Evolutionary conservation across 257 asterid species (phyloP), one percentile per base, ranked within the genome.

Genomic region (Anisodus tanguticus): DNA sequence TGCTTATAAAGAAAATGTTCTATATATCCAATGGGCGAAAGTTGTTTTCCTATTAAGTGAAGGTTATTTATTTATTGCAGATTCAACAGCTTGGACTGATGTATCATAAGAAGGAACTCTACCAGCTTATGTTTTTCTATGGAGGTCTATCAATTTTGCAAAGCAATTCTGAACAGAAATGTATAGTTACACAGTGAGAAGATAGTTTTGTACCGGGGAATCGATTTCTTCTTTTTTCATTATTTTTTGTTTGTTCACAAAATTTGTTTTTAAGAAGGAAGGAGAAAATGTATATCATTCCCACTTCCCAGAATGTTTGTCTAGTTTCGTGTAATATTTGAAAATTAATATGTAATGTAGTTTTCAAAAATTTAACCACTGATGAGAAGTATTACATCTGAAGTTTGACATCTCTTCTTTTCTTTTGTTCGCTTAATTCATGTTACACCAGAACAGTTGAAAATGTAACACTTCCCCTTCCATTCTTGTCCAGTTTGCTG

Each of bases 101-200:
- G 66, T 53, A 41, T 45, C 60, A 57, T 49, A 62, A 43, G 26
- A 19, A n/a, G 84, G 76, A 62, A 62, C 8, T 37, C 41, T n/a
- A 58, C 39, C 71, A 9, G 71, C n/a, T 53, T 76, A 78, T 78
- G 68, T 37, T 79, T 79, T 67, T 45, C 62, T 13, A 1, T 16
- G 12, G 37, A 54, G 70, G 67, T 53, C 16, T 51, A 71, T 72
- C 66, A 85, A 80, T 58, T 57, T 81, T 85, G 80, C 76, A 31
- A 31, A 58, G 77, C 84, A 68, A 68, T 41, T 47, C 72, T 53
- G 55, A 35, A 70, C 67, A 45, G 64, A 85, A 64, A 64, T 81
- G 85, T 70, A 85, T 71, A 85, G 84, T 15, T 49, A 85, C 84
- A 16, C 84, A 16, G 17, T 26, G 55, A 79, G 58, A 64, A 79